Conservation (phyloP, 192 early-diverging fungal species). For the Kickxella alabastrina region DNA sequence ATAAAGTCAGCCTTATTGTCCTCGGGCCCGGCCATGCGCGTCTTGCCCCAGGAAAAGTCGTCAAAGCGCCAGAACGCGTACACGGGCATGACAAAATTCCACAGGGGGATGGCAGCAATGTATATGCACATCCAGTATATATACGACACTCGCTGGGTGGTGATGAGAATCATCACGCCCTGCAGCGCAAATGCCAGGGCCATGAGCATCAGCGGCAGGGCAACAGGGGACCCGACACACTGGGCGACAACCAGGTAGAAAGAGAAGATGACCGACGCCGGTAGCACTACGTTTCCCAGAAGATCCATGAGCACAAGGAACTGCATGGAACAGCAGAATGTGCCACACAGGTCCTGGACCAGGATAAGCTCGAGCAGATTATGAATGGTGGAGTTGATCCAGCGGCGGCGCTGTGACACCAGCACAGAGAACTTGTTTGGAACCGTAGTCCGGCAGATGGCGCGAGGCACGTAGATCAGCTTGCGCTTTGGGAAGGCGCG, state of each 20-base stretch:
- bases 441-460: slow-evolving; percentile 75
- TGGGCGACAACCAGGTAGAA: slow-evolving; percentile 47
- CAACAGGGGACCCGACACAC: slow-evolving; percentile 40
- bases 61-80: slow-evolving; percentile 96
- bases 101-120: slow-evolving; percentile 79
- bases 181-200: slow-evolving; percentile 79
- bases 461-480: slow-evolving; percentile 72
- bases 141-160: slow-evolving; percentile 76
- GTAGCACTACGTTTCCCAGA: slow-evolving; percentile 70
- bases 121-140: slow-evolving; percentile 89
- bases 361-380: slow-evolving; percentile 89
- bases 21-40: slow-evolving; percentile 61
- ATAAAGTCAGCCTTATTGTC: slow-evolving; percentile 52
- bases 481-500: slow-evolving; percentile 78
- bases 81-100: slow-evolving; percentile 93
- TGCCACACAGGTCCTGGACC: slow-evolving; percentile 92
- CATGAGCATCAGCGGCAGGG: slow-evolving; percentile 69
- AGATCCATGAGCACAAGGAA: slow-evolving; percentile 78
- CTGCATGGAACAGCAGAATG: slow-evolving; percentile 96
- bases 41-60: slow-evolving; percentile 86
- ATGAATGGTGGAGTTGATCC: slow-evolving; percentile 98
- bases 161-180: slow-evolving; percentile 85
- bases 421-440: slow-evolving; percentile 68
- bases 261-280: slow-evolving; percentile 67
- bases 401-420: slow-evolving; percentile 84